Evolutionary conservation across 192 early-diverging fungal genomes (phyloP).

Genomic region (Coemansia sp.): DNA sequence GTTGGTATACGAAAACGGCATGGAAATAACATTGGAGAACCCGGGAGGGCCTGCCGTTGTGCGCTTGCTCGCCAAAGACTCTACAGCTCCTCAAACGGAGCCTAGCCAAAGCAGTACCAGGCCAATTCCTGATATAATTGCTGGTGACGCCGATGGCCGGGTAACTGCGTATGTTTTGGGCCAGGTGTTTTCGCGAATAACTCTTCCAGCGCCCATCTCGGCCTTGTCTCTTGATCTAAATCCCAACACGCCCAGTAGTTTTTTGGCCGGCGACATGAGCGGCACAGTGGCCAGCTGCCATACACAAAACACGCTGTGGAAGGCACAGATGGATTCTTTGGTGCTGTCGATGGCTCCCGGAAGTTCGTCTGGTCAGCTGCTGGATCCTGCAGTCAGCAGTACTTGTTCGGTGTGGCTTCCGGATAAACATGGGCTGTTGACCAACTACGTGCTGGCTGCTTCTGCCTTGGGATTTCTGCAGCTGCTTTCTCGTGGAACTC

Average conservation of each 20-base stretch:
- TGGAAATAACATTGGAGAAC: constrained; percentile 13
- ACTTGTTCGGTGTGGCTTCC: constrained; percentile 30
- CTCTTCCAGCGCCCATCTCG: constrained; percentile 34
- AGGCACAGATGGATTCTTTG: constrained; percentile 16
- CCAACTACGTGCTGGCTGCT: constrained; percentile 40
- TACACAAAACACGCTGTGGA: constrained; percentile 32
- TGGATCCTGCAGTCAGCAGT: constrained; percentile 16
- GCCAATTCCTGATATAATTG: constrained; percentile 25
- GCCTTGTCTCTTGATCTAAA: constrained; percentile 32
- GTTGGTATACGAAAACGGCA: constrained; percentile 18
- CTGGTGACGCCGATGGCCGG: constrained; percentile 39
- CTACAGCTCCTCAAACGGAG: constrained; percentile 3
- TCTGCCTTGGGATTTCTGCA: constrained; percentile 18
- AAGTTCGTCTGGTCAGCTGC: not conserved
- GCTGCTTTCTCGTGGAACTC: constrained; percentile 27
- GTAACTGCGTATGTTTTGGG: constrained; percentile 26
- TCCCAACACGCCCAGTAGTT: constrained; percentile 33
- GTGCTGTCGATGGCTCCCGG: not conserved
- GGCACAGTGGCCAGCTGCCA: constrained; percentile 37
- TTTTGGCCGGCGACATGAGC: constrained; percentile 42
- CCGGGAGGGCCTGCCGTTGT: constrained; percentile 31
- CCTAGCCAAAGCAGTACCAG: not conserved
- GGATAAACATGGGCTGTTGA: constrained; percentile 33
- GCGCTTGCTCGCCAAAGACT: constrained; percentile 19
- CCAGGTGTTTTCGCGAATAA: constrained; percentile 36